A percentile compares a stretch with the other conserved stretches of the same genome.
Conservation (phyloP, 2,329 filamentous ascomycete genomes). For the Aspergillus uvarum region DNA sequence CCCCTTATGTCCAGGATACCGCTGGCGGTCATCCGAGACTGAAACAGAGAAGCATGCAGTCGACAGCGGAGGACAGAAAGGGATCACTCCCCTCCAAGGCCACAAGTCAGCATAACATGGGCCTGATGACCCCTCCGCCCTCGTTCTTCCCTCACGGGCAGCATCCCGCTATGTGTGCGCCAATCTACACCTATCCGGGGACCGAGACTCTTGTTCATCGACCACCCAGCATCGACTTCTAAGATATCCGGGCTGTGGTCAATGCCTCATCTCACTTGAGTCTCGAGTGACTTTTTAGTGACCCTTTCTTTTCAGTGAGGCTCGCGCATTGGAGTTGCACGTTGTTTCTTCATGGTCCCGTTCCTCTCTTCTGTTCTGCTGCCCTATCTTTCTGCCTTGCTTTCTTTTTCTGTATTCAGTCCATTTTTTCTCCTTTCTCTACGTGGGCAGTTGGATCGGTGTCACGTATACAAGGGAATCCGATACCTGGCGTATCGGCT, state of each 20-base stretch:
- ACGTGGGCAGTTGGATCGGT: background rate
- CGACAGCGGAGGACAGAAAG: slow-evolving; percentile 19
- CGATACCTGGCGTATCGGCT: slow-evolving; percentile 10
- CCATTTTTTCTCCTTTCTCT: background rate
- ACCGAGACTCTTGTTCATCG: slow-evolving; percentile 23
- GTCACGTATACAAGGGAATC: background rate
- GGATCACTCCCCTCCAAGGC: slow-evolving; percentile 20
- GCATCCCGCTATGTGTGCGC: slow-evolving; percentile 30
- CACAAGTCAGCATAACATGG: slow-evolving; percentile 15
- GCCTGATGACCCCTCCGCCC: slow-evolving; percentile 22
- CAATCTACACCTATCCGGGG: slow-evolving; percentile 29
- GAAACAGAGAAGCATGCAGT: slow-evolving; percentile 21
- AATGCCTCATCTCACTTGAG: background rate
- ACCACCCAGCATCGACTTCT: slow-evolving; percentile 26
- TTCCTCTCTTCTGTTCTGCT: slow-evolving; percentile 9
- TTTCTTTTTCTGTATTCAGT: background rate
- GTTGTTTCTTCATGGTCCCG: background rate
- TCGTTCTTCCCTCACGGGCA: slow-evolving; percentile 25
- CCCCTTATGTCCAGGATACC: slow-evolving; percentile 25
- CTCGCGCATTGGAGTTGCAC: background rate
- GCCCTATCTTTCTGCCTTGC: slow-evolving; percentile 6
- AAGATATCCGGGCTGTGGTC: background rate
- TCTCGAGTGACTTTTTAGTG: slow-evolving; percentile 1
- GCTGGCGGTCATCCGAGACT: slow-evolving; percentile 16
- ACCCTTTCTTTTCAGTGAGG: slow-evolving; percentile 3